Evolutionary conservation across 2,329 filamentous ascomycete species (phyloP).

Genomic region (Nemania abortiva): DNA sequence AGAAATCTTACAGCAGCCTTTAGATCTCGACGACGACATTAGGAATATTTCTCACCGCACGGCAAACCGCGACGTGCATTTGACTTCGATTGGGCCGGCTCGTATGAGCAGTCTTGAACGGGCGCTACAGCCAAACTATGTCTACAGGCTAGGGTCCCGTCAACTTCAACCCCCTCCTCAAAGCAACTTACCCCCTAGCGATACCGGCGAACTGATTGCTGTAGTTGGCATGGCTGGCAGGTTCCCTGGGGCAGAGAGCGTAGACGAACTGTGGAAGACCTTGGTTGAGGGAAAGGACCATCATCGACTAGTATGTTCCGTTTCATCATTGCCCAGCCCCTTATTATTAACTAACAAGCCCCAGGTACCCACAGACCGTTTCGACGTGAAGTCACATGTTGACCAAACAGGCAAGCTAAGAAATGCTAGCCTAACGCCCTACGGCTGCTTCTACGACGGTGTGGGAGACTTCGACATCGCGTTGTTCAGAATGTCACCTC

Average conservation of each 20-base stretch:
- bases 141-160: constrained; percentile 16
- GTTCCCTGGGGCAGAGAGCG: constrained; percentile 13
- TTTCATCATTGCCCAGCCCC: constrained; percentile 15
- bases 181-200: neutral
- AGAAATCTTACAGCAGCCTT: constrained; percentile 8
- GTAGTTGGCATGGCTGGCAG: constrained; percentile 17
- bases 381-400: constrained; percentile 36
- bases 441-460: constrained; percentile 34
- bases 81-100: constrained; percentile 17
- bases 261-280: constrained; percentile 14
- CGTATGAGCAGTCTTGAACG: constrained; percentile 16
- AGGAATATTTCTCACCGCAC: neutral
- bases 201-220: constrained; percentile 5
- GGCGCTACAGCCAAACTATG: constrained; percentile 1
- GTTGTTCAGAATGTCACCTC: constrained; percentile 44
- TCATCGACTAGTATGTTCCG: constrained; percentile 37
- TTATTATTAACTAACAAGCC: constrained; percentile 39
- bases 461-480: constrained; percentile 38
- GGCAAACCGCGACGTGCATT: constrained; percentile 1
- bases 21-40: constrained; percentile 15
- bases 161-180: constrained; percentile 6
- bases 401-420: constrained; percentile 35
- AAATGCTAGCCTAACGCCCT: constrained; percentile 33
- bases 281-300: constrained; percentile 19
- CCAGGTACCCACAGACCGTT: constrained; percentile 28